A percentile compares a stretch with the other conserved stretches of the same genome.
Evolutionary conservation across 2,329 filamentous ascomycete genomes (phyloP).

Genomic region (Sclerotinia nivalis): DNA sequence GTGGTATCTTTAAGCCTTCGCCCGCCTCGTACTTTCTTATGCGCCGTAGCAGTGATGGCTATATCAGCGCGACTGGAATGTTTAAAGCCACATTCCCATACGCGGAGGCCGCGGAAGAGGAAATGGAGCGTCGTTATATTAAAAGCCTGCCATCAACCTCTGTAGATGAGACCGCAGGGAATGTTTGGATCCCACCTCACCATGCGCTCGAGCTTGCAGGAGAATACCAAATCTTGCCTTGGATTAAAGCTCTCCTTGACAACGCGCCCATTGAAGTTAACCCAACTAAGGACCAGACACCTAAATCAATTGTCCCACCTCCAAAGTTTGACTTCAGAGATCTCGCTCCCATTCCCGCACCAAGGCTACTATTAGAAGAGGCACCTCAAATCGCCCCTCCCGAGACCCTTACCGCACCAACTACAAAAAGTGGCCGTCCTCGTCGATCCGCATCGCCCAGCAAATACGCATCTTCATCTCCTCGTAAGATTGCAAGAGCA

Average conservation of each 20-base stretch:
- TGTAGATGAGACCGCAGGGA: slow-evolving; percentile 89
- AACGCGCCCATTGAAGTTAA: slow-evolving; percentile 69
- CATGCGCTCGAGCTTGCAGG: slow-evolving; percentile 78
- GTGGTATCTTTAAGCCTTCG: slow-evolving; percentile 83
- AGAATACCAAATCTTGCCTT: slow-evolving; percentile 82
- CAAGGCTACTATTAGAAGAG: slow-evolving; percentile 1
- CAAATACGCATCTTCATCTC: slow-evolving; percentile 55
- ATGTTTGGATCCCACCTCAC: slow-evolving; percentile 89
- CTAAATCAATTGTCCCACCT: slow-evolving; percentile 76
- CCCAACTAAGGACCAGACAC: slow-evolving; percentile 47
- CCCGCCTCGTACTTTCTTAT: slow-evolving; percentile 97
- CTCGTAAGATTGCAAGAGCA: slow-evolving; percentile 41
- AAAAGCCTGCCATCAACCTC: slow-evolving; percentile 81
- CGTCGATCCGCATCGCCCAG: slow-evolving; percentile 60
- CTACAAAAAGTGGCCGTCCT: slow-evolving; percentile 46
- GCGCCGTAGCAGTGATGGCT: slow-evolving; percentile 83
- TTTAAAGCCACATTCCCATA: slow-evolving; percentile 89
- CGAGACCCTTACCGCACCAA: slow-evolving; percentile 38
- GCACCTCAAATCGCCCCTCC: slow-evolving; percentile 16
- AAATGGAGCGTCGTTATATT: slow-evolving; percentile 77
- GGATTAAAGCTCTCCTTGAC: slow-evolving; percentile 92
- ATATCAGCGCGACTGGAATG: slow-evolving; percentile 84
- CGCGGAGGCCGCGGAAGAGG: slow-evolving; percentile 70
- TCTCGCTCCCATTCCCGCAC: slow-evolving; percentile 1
- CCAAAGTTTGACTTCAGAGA: slow-evolving; percentile 58